Base-by-base conservation (phyloP, 176 grass and related monocot genomes). In the Alloteropsis semialata region DNA sequence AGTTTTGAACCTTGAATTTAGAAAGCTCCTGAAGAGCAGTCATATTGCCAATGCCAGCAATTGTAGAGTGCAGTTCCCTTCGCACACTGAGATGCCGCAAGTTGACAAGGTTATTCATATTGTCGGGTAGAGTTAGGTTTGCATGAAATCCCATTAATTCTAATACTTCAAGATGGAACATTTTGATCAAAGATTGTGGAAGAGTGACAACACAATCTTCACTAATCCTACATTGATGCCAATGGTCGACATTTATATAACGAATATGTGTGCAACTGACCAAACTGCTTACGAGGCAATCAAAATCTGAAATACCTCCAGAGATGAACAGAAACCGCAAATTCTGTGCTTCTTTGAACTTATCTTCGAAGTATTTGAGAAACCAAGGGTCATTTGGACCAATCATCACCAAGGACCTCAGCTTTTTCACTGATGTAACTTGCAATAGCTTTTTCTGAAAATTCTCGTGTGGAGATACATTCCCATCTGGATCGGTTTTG, bases 51-150 rank as follows among this genome's bases (percentile, higher is more conserved):
- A 86, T 28, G 17, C 14, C 45, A 57, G 13, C 41, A 27, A 85
- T 76, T 32, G 42, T 36, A 0, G 18, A 68, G 24, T 41, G 15
- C 25, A 3, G 22, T 7, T 38, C 82, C 81, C n/a, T n/a, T 49
- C 79, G 72, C 29, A 94, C 11, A 61, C 56, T 88, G 9, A 90
- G 16, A n/a, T n/a, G n/a, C n/a, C n/a, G n/a, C n/a, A n/a, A n/a
- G n/a, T n/a, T n/a, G n/a, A n/a, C n/a, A n/a, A 94, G 85, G 60
- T 76, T 83, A 74, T 82, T 68, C 19, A 90, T 79, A 21, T n/a
- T 44, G 51, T 30, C 49, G 5, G 61, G 71, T 49, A 90, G 11
- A 77, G 44, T 33, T 48, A 24, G 11, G n/a, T n/a, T n/a, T n/a
- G n/a, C n/a, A 50, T n/a, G n/a, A n/a, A n/a, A n/a, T n/a, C 24